These are phyloP conservation scores for Barbarea vulgaris DNA, from an alignment of 345 rosid genomes.

Conservation along the genomic window DNA sequence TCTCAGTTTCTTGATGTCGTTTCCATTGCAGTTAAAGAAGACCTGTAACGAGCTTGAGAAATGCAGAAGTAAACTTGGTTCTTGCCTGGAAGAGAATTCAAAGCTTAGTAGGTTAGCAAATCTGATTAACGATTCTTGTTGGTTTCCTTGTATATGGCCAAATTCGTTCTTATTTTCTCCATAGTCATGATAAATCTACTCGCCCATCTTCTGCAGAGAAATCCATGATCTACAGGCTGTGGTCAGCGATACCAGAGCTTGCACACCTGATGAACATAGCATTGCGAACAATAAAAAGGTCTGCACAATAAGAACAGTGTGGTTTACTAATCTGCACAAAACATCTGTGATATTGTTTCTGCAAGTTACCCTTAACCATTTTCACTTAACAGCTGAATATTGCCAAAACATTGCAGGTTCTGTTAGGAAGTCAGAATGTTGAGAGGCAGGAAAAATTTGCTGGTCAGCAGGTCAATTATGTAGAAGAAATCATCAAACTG, in stretches of 20 bases:
- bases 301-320: constrained; percentile 6
- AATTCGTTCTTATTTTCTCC: constrained; percentile 21
- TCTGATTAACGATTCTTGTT: constrained; percentile 33
- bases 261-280: constrained; percentile 39
- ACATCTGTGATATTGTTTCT: constrained; percentile 22
- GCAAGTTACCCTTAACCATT: constrained; percentile 10
- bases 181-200: constrained; percentile 25
- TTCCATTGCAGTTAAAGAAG: constrained; percentile 57
- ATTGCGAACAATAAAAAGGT: constrained; percentile 45
- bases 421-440: constrained; percentile 37
- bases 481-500: constrained; percentile 70
- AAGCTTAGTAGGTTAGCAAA: constrained; percentile 65
- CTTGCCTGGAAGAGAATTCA: constrained; percentile 82
- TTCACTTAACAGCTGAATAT: constrained; percentile 24
- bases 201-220: constrained; percentile 61
- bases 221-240: constrained; percentile 53
- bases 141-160: constrained; percentile 19
- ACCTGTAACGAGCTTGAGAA: constrained; percentile 66
- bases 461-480: constrained; percentile 46
- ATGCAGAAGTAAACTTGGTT: constrained; percentile 63
- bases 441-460: constrained; percentile 31
- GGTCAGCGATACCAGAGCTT: constrained; percentile 49
- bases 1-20: constrained; percentile 11
- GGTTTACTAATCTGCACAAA: constrained; percentile 24
- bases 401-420: constrained; percentile 40